A percentile compares a stretch with the other conserved stretches of the same genome.
Evolutionary conservation across 495 filamentous ascomycete genomes (phyloP).

Genomic region (Clohesyomyces aquaticus): DNA sequence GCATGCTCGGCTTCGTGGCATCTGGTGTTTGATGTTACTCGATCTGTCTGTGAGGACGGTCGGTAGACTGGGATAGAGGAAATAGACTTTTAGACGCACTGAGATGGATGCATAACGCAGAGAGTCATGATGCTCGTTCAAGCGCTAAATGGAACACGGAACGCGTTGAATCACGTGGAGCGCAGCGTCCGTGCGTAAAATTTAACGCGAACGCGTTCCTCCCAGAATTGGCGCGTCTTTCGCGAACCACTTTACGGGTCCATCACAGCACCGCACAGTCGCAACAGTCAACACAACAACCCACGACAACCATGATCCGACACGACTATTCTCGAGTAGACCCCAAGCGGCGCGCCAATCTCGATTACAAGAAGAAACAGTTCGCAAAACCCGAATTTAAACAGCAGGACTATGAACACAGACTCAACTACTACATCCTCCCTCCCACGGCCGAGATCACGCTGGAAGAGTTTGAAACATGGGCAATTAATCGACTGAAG

Average conservation of each 20-base stretch:
- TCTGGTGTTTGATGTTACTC: neutral
- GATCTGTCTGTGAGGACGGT: neutral
- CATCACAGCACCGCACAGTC: slow-evolving; percentile 2
- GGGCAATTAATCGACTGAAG: slow-evolving; percentile 92
- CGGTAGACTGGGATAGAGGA: slow-evolving; percentile 11
- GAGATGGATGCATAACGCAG: neutral
- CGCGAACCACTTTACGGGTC: neutral
- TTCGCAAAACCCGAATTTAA: slow-evolving; percentile 75
- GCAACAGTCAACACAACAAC: neutral
- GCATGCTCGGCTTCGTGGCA: too few species aligned
- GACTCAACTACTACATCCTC: slow-evolving; percentile 86
- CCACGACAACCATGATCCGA: slow-evolving; percentile 32
- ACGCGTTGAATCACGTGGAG: neutral
- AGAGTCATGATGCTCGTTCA: neutral
- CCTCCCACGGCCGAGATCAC: slow-evolving; percentile 94
- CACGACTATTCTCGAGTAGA: slow-evolving; percentile 63
- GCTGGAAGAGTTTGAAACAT: slow-evolving; percentile 97
- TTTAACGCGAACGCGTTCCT: slow-evolving; percentile 10
- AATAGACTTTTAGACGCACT: slow-evolving; percentile 4
- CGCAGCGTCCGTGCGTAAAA: neutral
- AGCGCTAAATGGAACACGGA: neutral
- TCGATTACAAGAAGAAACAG: slow-evolving; percentile 83
- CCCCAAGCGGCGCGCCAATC: slow-evolving; percentile 70
- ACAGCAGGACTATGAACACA: slow-evolving; percentile 76
- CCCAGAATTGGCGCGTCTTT: neutral